Conservation (phyloP, 345 rosid species). For the Heritiera littoralis region DNA sequence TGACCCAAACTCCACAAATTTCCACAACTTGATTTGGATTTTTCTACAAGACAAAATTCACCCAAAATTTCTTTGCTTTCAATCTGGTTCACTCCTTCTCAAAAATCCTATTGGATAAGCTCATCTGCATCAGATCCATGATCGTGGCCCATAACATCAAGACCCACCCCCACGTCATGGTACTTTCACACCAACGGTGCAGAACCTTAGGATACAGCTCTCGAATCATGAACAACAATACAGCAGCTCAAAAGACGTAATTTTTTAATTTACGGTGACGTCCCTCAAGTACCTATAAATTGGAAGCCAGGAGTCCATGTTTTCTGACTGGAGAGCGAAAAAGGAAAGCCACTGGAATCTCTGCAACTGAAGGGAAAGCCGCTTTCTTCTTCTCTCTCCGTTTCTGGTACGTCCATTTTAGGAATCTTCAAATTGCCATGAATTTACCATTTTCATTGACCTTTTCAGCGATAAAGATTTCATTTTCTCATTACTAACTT, state of each 20-base stretch:
- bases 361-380: not conserved
- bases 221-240: not conserved
- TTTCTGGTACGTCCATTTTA: slow-evolving; percentile 1
- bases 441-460: not conserved
- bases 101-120: not conserved
- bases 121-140: not conserved
- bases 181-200: not conserved
- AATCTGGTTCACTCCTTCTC: not conserved
- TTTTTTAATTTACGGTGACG: not conserved
- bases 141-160: not conserved
- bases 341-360: not conserved
- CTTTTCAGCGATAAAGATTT: not conserved
- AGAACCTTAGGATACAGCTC: not conserved
- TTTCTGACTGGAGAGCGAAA: not conserved
- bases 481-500: not conserved
- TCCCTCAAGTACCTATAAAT: slow-evolving; percentile 37
- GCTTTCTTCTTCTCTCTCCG: not conserved
- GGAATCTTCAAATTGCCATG: slow-evolving; percentile 5
- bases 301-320: not conserved
- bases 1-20: not conserved
- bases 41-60: not conserved
- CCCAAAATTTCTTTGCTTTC: not conserved
- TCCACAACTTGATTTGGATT: not conserved
- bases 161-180: too few species aligned
- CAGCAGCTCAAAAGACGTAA: not conserved